Percentiles rank a stretch among this genome's conserved stretches.
These are phyloP conservation scores for Prunus campanulata DNA, from an alignment of 306 rosid genomes.

Conservation along the genomic window DNA sequence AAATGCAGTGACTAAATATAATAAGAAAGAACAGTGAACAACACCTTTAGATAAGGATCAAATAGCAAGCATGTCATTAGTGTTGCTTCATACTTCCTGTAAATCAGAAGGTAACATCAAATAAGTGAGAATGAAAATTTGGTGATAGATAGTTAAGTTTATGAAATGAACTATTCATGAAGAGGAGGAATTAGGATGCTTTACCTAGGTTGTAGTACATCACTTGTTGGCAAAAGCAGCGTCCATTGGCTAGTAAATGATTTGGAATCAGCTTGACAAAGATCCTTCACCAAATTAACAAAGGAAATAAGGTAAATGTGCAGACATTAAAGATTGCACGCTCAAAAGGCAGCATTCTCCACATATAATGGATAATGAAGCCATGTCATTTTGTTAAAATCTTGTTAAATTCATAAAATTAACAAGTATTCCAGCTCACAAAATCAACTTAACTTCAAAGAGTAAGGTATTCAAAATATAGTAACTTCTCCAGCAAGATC, in stretches of 20 bases:
- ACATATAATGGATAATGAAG: not conserved
- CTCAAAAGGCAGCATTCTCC: not conserved
- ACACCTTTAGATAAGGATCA: slow-evolving; percentile 89
- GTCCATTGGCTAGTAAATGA: slow-evolving; percentile 85
- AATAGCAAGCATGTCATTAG: slow-evolving; percentile 80
- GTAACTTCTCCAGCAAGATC: not conserved
- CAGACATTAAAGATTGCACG: not conserved
- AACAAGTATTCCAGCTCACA: not conserved
- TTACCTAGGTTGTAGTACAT: slow-evolving; percentile 80
- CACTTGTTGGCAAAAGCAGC: slow-evolving; percentile 79
- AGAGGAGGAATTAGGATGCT: slow-evolving; percentile 13
- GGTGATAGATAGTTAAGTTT: not conserved
- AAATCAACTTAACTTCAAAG: not conserved
- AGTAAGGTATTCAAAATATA: not conserved
- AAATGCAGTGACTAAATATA: slow-evolving; percentile 11
- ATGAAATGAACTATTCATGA: not conserved
- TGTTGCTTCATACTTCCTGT: slow-evolving; percentile 85
- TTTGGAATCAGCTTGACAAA: slow-evolving; percentile 87
- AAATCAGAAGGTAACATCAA: slow-evolving; percentile 25
- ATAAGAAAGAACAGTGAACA: slow-evolving; percentile 17
- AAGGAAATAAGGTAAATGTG: not conserved
- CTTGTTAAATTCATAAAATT: not conserved
- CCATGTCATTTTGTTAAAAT: not conserved
- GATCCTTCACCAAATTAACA: slow-evolving; percentile 59
- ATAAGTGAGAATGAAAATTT: slow-evolving; percentile 1